Evolutionary conservation across 331 rosid species (phyloP), one percentile per base, ranked within the genome.

Genomic region (Pyrus hybrid): DNA sequence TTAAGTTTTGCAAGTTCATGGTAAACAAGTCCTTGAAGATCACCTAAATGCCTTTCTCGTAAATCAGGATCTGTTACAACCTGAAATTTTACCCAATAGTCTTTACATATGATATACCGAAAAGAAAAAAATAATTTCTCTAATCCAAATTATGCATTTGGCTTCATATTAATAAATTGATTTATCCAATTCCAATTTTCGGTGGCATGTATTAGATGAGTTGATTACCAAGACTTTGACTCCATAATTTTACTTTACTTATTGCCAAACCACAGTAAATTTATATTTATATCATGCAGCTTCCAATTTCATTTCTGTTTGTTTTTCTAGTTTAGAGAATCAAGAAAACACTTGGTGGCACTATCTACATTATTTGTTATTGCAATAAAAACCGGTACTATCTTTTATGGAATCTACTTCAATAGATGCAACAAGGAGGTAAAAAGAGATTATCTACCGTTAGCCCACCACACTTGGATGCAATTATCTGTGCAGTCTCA

Each of bases 41-140:
- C 90, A 78, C 97, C 99, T 18, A 90, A 84, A 81, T 94, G 81
- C 83, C 99, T 85, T 80, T 94, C 96, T 73, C 97, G 87, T 79
- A 94, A 72, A 62, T 78, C 87, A 84, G 84, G 77, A 82, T 94
- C 96, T 79, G 77, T 84, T 82, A 81, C 76, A 77, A 94, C 92
- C 97, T 92, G 85, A 77, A 80, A 72, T 76, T 73, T 75, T 74
- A 70, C 62, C 76, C 70, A 62, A 32, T 20, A 67, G 26, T 33
- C 32, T 37, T 61, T 29, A 21, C 18, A 22, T 28, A 16, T 26
- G 43, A 41, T 29, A 16, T 22, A 37, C 2, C 43, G 28, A 26
- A 26, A 26, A 26, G 12, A 37, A 37, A 2, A 8, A 35, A 35
- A 33, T 32, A 30, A 30, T 35, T 26, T 28, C 47, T 73, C 45